A percentile compares a stretch with the other conserved stretches of the same genome.
Conservation (phyloP, 2,329 filamentous ascomycete genomes). For the Domatiomyces catenatus region DNA sequence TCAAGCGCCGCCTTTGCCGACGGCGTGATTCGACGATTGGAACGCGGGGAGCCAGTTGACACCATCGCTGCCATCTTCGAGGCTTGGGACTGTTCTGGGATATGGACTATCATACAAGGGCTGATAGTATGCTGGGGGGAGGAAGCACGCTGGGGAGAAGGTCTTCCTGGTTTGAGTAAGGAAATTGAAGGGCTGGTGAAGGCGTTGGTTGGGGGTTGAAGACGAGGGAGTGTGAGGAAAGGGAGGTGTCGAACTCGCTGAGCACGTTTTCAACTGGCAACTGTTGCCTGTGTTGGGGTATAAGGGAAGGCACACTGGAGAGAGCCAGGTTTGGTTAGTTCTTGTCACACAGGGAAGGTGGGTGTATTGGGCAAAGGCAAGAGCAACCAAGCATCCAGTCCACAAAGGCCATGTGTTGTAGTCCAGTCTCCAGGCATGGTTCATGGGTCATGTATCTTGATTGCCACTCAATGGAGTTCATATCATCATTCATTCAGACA, state of each 20-base stretch:
- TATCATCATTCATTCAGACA: neutral
- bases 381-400: neutral
- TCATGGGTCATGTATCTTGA: neutral
- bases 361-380: neutral
- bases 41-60: slow-evolving; percentile 12
- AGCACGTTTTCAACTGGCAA: neutral
- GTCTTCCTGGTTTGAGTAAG: neutral
- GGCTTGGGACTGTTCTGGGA: neutral
- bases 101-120: neutral
- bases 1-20: slow-evolving; percentile 11
- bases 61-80: slow-evolving; percentile 9
- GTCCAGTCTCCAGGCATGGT: neutral
- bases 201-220: neutral
- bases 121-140: neutral
- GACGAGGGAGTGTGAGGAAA: slow-evolving; percentile 2
- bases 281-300: neutral
- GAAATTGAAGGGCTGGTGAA: neutral
- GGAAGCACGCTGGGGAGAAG: neutral
- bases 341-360: neutral
- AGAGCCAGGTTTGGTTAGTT: neutral
- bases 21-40: slow-evolving; percentile 15
- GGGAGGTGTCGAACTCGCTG: neutral
- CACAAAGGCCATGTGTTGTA: neutral
- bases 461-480: neutral
- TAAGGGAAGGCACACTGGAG: neutral